Evolutionary conservation across 768 basidiomycete species (phyloP), one percentile per base, ranked within the genome.

Genomic region (Pisolithus tinctorius): DNA sequence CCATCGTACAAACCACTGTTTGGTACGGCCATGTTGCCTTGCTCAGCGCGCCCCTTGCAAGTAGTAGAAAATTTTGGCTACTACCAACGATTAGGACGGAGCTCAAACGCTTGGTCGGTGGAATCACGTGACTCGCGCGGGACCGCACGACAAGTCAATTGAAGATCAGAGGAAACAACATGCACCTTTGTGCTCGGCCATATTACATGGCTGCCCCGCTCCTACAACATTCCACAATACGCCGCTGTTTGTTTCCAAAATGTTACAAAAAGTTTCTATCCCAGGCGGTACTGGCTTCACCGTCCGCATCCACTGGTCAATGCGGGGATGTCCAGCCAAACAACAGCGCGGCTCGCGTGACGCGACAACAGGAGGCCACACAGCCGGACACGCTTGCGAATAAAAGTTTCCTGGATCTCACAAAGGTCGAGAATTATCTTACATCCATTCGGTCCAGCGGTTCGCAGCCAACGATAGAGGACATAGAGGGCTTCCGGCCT

Each of bases 401-500:
- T 4, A 14, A 34, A 50, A 70, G 66, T 57, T 55, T 71, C 13
- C 59, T 76, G 26, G 71, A 71, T 36, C 63, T 74, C 26, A 78
- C 71, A 38, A 76, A 73, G 54, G 68, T 85, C 4, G 76, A 82
- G 50, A 68, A 72, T 34, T 82, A 80, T 60, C 76, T 89, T 14
- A 69, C 79, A n/a, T 69, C 74, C 27, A 70, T 86, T 41, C 70
- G 71, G 40, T 68, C 70, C 20, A 67, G 72, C 29, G 73, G 74
- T 25, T 60, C 71, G 27, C 67, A 74, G 26, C 73, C 85, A 6
- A 78, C 78, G 3, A 66, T 87, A 26, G 71, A 68, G 38, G 88
- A 90, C 52, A 63, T 88, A 40, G 84, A 87, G 60, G 74, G 72
- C 13, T 77, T 72, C 54, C 78, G 73, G 47, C 82, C 84, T 4